Conservation (phyloP, 495 filamentous ascomycete species). For the Tuber microsphaerosporum region DNA sequence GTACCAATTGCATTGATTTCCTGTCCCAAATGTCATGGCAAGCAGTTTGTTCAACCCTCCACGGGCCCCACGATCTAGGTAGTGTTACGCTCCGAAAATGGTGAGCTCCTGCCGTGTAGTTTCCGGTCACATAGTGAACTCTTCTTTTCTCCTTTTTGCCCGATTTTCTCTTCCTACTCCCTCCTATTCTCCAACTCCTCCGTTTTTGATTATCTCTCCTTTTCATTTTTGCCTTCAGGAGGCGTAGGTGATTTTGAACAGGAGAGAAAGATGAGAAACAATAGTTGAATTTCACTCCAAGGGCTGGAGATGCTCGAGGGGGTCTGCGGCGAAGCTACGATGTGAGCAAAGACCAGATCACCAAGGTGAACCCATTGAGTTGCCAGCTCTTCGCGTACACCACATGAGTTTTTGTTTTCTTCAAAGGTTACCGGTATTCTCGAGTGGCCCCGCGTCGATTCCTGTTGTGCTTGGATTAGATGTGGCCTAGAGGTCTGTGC, state of each 20-base stretch:
- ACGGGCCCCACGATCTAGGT: background rate
- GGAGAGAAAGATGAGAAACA: background rate
- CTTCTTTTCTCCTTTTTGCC: background rate
- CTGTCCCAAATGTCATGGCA: background rate
- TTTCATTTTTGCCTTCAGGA: background rate
- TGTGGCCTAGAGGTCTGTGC: background rate
- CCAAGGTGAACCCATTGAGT: background rate
- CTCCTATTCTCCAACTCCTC: background rate
- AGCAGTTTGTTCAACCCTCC: background rate
- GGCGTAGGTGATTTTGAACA: background rate
- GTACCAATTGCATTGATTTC: background rate
- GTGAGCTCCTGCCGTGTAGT: background rate
- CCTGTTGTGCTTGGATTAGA: background rate
- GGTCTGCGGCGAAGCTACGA: background rate
- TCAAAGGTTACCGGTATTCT: background rate
- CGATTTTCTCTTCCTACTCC: background rate
- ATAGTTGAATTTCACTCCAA: background rate
- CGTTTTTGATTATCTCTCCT: background rate
- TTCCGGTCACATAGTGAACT: background rate
- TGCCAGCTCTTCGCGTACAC: background rate
- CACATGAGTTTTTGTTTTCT: background rate
- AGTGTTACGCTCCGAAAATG: background rate
- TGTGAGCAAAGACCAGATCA: background rate
- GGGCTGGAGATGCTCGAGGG: background rate
- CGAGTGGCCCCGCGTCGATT: background rate